phyloP scores from a whole-genome alignment of 2,329 filamentous ascomycete species.

The Ilyonectria destructans region DNA sequence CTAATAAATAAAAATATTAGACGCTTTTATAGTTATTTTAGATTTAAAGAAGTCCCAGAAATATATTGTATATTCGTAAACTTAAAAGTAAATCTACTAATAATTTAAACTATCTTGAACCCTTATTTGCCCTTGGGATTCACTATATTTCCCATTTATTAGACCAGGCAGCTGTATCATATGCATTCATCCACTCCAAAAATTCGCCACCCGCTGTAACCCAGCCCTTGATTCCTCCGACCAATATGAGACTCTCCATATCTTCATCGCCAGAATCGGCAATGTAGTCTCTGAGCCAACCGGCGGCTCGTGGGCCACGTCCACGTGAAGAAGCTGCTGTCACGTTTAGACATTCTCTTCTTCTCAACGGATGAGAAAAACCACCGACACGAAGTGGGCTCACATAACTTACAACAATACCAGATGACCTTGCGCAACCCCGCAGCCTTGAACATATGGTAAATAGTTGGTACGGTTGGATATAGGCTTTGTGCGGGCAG shows the following conservation, averaged over 20 bases:
- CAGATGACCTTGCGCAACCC: conserved; percentile 61
- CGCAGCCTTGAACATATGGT: conserved; percentile 60
- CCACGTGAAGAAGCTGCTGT: conserved; percentile 68
- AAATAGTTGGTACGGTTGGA: conserved; percentile 60
- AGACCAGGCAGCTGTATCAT: conserved; percentile 56
- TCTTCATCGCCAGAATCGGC: conserved; percentile 56
- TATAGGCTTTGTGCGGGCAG: conserved; percentile 65
- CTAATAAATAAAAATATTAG: too few relatives aligned
- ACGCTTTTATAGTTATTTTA: too few relatives aligned
- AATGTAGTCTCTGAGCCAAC: conserved; percentile 71
- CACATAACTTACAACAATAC: conserved; percentile 61
- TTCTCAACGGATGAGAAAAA: not conserved
- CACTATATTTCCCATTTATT: not conserved
- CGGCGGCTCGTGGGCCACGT: conserved; percentile 68
- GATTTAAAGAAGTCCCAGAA: too few relatives aligned
- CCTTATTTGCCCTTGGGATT: too few relatives aligned
- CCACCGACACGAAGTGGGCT: not conserved
- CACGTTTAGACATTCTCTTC: not conserved
- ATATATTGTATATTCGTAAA: too few relatives aligned
- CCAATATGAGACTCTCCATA: conserved; percentile 66
- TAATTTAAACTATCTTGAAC: too few relatives aligned
- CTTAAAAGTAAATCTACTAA: too few relatives aligned
- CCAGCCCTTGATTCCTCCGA: conserved; percentile 72
- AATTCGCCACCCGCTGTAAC: conserved; percentile 64
- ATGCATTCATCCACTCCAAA: conserved; percentile 64